Base-by-base conservation (phyloP, 768 basidiomycete species). In the Boletales sp. region DNA sequence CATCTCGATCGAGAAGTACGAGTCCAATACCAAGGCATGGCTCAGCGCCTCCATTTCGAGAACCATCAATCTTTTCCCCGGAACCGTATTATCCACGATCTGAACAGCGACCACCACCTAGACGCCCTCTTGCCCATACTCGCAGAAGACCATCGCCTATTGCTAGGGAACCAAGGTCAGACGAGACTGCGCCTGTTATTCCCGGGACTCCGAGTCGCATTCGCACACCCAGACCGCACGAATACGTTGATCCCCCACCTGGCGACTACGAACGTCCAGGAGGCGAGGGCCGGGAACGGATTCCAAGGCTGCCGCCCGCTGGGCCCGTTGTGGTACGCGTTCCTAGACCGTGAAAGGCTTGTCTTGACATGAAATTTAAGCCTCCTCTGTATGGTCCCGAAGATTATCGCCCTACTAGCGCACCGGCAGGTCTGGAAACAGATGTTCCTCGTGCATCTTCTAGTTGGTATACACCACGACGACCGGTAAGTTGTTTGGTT, bases 1-100 rank as follows among this genome's bases (percentile, higher is more conserved):
- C 61, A 15, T 48, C 67, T 1, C 66, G 74, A 32, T 71, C 74
- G 15, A 69, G 74, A 45, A 77, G 75, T 36, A 60, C 71, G 15
- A 75, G 74, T 53, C 76, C 77, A 1, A 44, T 46, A 55, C 58
- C 41, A 60, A 60, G 51, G 56, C 49, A 55, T 33, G 51, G 55
- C 10, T 56, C 61, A 0, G 58, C 58, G 3, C 70, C 72, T 9
- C 64, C 64, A 10, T 53, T 58, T 38, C 69, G 65, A 17, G 55
- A 59, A 15, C 55, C 51, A 11, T 54, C 46, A 8, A 47, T 39
- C 2, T 70, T 56, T 46, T 56, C 50, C 1, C 66, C 67, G 10
- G 60, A 63, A 37, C 48, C 34, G 0, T 19, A 48, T 10, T 57
- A 63, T 31, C n/a, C 32, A 2, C 56, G 55, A 3, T 40, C 53